phyloP scores from a whole-genome alignment of 2,329 filamentous ascomycete species.

The Diplodia mutila region DNA sequence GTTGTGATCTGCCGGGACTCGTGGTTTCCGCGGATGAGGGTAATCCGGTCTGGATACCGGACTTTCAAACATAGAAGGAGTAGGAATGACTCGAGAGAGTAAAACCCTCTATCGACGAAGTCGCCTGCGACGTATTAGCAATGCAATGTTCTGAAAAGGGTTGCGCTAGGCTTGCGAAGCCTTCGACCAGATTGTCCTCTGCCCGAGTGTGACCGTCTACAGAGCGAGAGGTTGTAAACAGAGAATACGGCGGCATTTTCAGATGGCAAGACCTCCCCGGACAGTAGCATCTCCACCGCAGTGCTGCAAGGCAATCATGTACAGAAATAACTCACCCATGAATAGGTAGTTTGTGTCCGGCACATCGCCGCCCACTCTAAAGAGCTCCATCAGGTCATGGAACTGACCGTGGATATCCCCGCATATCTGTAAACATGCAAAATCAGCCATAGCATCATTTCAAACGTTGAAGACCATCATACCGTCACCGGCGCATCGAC shows the following conservation, averaged over 20 bases:
- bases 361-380: slow-evolving; percentile 88
- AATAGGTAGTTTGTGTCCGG: slow-evolving; percentile 97
- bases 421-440: slow-evolving; percentile 67
- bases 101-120: slow-evolving; percentile 97
- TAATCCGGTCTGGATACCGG: slow-evolving; percentile 95
- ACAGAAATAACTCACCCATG: slow-evolving; percentile 67
- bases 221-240: neutral
- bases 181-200: neutral
- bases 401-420: slow-evolving; percentile 98
- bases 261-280: neutral
- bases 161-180: neutral
- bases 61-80: slow-evolving; percentile 96
- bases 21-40: slow-evolving; percentile 91
- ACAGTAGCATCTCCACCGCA: neutral
- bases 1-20: slow-evolving; percentile 97
- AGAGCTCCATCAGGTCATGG: slow-evolving; percentile 95
- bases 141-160: neutral
- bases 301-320: neutral
- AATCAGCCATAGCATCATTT: slow-evolving; percentile 24
- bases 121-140: slow-evolving; percentile 64
- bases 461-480: slow-evolving; percentile 38
- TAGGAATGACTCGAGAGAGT: slow-evolving; percentile 94
- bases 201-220: neutral
- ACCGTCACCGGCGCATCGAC: slow-evolving; percentile 94
- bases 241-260: neutral